These are phyloP conservation scores for Yarrowia porcina DNA, from an alignment of 805 yeast species.

Conservation along the genomic window DNA sequence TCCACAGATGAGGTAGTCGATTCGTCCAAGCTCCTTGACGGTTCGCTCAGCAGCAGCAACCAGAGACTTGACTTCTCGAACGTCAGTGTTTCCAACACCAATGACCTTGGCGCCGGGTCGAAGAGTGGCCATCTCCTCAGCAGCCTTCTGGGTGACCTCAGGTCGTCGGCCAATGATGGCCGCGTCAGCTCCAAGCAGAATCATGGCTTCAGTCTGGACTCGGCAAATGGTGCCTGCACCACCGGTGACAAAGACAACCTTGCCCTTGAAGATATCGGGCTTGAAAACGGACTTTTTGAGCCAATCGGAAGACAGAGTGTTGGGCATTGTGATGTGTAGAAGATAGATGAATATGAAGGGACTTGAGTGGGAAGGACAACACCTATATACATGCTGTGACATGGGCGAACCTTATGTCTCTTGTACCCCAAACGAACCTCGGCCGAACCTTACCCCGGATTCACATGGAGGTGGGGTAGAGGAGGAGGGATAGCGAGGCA, in stretches of 20 bases:
- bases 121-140: constrained; percentile 57
- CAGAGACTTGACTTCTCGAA: constrained; percentile 62
- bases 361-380: background rate
- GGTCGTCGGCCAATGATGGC: constrained; percentile 77
- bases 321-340: constrained; percentile 32
- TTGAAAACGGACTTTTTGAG: constrained; percentile 40
- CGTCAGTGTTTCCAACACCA: constrained; percentile 73
- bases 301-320: constrained; percentile 32
- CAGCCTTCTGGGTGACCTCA: constrained; percentile 63
- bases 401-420: background rate
- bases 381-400: background rate
- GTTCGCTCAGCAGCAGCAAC: constrained; percentile 62
- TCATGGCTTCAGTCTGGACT: constrained; percentile 82
- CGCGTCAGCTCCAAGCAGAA: constrained; percentile 80
- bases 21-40: constrained; percentile 64
- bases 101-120: constrained; percentile 63
- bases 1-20: constrained; percentile 88
- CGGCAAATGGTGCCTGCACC: constrained; percentile 97
- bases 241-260: constrained; percentile 89
- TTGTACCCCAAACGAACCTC: constrained; percentile 8
- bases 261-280: constrained; percentile 69
- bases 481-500: background rate
- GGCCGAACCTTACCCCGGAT: constrained; percentile 22
- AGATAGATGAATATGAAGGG: background rate
- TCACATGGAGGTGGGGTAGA: constrained; percentile 22